A percentile compares a stretch with the other conserved stretches of the same genome.
phyloP scores from a whole-genome alignment of 768 basidiomycete genomes.

The Agrocybe pediades region DNA sequence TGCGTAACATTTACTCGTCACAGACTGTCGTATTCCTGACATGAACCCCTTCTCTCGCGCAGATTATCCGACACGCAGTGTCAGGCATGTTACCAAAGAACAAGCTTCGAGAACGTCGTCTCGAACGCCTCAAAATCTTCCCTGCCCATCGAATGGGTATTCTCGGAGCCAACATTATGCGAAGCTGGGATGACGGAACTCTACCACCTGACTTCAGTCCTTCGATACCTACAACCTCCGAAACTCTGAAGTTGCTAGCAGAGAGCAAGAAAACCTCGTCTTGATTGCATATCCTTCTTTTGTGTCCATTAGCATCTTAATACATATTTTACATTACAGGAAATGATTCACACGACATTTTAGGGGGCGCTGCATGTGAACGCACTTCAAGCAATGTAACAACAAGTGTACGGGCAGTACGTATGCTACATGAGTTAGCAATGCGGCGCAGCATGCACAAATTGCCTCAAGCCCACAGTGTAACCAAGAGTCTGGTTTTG shows the following conservation, averaged over 20 bases:
- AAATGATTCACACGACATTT: not conserved
- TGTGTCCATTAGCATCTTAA: conserved; percentile 3
- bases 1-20: conserved; percentile 36
- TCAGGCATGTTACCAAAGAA: conserved; percentile 99
- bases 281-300: conserved; percentile 5
- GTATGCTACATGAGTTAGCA: no score
- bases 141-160: conserved; percentile 77
- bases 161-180: conserved; percentile 73
- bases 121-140: conserved; percentile 90
- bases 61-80: conserved; percentile 96
- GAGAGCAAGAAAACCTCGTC: conserved; percentile 18
- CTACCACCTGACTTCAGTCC: conserved; percentile 52
- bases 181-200: conserved; percentile 84
- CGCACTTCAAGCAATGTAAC: no score
- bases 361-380: no score
- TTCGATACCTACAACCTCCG: conserved; percentile 38
- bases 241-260: conserved; percentile 36
- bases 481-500: no score
- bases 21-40: not conserved
- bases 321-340: not conserved
- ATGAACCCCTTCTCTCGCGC: not conserved
- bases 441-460: no score
- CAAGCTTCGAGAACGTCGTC: conserved; percentile 84
- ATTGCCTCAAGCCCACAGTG: no score
- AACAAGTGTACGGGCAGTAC: no score